Conservation (phyloP, 192 early-diverging fungal species). For the Chytriomyces sp. region DNA sequence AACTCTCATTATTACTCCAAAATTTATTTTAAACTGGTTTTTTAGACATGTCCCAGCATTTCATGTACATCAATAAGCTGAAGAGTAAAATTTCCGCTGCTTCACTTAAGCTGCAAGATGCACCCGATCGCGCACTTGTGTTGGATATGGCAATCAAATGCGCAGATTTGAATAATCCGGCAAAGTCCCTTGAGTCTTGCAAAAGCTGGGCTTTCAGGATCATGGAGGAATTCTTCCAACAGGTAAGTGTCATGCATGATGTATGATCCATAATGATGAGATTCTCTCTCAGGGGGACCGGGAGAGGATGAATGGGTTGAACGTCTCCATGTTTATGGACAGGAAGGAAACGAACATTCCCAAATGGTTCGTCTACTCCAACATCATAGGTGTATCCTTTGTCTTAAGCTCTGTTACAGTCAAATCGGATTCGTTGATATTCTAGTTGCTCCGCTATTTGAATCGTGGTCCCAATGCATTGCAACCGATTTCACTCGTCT, state of each 20-base stretch:
- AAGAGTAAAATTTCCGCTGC: conserved; percentile 56
- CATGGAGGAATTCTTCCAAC: conserved; percentile 63
- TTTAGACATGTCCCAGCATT: conserved; percentile 59
- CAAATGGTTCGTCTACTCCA: conserved; percentile 60
- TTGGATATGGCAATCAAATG: conserved; percentile 65
- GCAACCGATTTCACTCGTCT: conserved; percentile 43
- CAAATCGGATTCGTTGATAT: conserved; percentile 66
- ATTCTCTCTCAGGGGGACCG: conserved; percentile 62
- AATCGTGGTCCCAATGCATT: conserved; percentile 51
- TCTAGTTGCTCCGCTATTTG: conserved; percentile 56
- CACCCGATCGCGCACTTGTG: conserved; percentile 45
- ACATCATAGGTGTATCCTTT: neutral
- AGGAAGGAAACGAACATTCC: conserved; percentile 57
- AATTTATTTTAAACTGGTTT: too few relatives aligned
- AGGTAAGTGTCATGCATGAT: conserved; percentile 36
- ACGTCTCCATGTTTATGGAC: conserved; percentile 67
- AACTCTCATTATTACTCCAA: conserved; percentile 6
- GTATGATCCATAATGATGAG: neutral
- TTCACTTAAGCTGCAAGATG: conserved; percentile 50
- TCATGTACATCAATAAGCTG: conserved; percentile 62
- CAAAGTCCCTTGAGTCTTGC: conserved; percentile 46
- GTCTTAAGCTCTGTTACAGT: conserved; percentile 23
- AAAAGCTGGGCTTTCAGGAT: conserved; percentile 52
- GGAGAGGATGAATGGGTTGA: conserved; percentile 51
- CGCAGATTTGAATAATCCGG: conserved; percentile 61